Evolutionary conservation across 2,329 filamentous ascomycete species (phyloP), one percentile per base, ranked within the genome.

Genomic region (Alternaria atra): DNA sequence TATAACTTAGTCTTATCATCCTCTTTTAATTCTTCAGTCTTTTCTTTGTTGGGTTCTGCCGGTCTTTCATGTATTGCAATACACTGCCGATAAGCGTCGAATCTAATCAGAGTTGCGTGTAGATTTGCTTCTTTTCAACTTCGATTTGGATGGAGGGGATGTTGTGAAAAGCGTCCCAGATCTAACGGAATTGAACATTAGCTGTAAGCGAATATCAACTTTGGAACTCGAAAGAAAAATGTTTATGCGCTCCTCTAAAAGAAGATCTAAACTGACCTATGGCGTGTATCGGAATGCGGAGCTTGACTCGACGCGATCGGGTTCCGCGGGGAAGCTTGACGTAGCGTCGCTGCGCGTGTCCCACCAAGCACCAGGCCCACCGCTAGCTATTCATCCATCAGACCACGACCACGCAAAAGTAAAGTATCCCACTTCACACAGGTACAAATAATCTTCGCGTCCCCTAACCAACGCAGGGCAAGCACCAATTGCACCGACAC

Each of bases 321-420:
- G 39, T 23, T 35, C 56, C 51, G 51, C 51, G 56, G 56, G 51
- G 55, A 54, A 43, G 48, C 34, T 40, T 46, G 50, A 47, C 27
- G 55, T 53, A 40, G 29, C 46, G 35, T 35, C 23, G 44, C 44
- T 29, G 23, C 52, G 52, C 52, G 52, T 54, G 25, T 35, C 15
- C 52, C 20, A 44, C 42, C 15, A 6, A 42, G 37, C 37, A 15
- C 7, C 43, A 60, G 52, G 52, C 57, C 44, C 10, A 34, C 44
- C 35, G 17, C 44, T 10, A 3, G 29, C 27, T 13, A 32, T 32
- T 27, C 27, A 9, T 27, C 13, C 25, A 23, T 37, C 32, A 12
- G 20, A 27, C 34, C 15, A 52, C 34, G 20, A 20, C 20, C 20
- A 20, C 20, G 20, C 34, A 17, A 35, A 27, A 8, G n/a, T 29